Evolutionary conservation across 2,329 filamentous ascomycete genomes (phyloP).

Genomic region (Delphinella strobiligena): DNA sequence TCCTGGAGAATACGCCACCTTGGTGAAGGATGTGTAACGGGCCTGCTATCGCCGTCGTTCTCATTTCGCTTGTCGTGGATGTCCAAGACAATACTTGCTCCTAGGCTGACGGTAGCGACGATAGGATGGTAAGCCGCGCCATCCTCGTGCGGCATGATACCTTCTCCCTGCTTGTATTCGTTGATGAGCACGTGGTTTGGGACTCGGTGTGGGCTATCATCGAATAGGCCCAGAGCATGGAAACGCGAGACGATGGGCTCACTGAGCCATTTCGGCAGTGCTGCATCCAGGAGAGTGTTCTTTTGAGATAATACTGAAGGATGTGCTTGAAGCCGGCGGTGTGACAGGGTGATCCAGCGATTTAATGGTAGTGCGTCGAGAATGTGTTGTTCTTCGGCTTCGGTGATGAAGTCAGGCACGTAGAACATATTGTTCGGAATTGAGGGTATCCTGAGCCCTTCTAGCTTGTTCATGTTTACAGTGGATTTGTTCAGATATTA

Average conservation of each 20-base stretch:
- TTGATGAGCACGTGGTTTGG: conserved; percentile 94
- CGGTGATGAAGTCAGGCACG: conserved; percentile 70
- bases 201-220: conserved; percentile 54
- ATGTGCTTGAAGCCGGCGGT: conserved; percentile 81
- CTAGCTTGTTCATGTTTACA: not conserved
- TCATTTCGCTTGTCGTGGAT: conserved; percentile 40
- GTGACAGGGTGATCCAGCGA: conserved; percentile 78
- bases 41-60: no score
- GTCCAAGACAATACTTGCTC: conserved; percentile 64
- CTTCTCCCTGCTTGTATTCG: conserved; percentile 75
- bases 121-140: conserved; percentile 76
- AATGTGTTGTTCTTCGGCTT: conserved; percentile 59
- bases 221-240: conserved; percentile 38
- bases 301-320: conserved; percentile 67
- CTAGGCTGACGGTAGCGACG: conserved; percentile 83
- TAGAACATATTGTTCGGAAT: conserved; percentile 66
- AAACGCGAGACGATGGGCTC: conserved; percentile 54
- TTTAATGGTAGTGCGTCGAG: conserved; percentile 39
- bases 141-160: conserved; percentile 98
- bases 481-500: not conserved
- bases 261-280: conserved; percentile 64
- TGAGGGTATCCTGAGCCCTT: not conserved
- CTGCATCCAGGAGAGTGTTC: conserved; percentile 61
- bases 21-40: no score
- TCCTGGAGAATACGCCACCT: conserved; percentile 65